Evolutionary conservation across 345 rosid species (phyloP).

Genomic region (Eucalyptus rudis): DNA sequence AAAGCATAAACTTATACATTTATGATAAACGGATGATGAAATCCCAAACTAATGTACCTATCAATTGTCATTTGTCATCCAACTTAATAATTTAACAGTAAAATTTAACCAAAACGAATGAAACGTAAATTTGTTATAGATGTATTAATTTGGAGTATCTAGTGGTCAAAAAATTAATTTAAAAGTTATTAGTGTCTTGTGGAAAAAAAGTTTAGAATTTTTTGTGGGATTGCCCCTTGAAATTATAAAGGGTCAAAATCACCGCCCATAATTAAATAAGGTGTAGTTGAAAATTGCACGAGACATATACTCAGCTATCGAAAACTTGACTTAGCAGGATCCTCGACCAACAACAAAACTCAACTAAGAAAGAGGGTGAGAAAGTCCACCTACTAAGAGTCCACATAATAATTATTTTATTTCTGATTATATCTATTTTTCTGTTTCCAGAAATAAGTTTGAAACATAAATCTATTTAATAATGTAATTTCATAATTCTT

Average conservation of each 20-base stretch:
- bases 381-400: not conserved
- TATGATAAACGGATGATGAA: rapidly evolving
- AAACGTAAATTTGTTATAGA: too few species aligned
- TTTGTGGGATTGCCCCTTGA: not conserved
- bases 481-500: too few species aligned
- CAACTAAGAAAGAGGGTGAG: not conserved
- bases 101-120: too few species aligned
- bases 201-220: not conserved
- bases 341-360: not conserved
- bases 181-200: not conserved
- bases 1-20: rapidly evolving
- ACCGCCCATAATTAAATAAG: not conserved
- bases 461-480: too few species aligned
- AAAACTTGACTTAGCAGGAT: not conserved
- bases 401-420: too few species aligned
- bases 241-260: not conserved
- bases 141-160: too few species aligned
- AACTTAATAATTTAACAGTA: too few species aligned
- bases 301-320: not conserved
- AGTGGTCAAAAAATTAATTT: too few species aligned
- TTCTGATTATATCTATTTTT: too few species aligned
- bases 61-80: rapidly evolving
- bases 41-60: rapidly evolving
- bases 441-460: rapidly evolving
- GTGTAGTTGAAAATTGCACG: not conserved